These are phyloP conservation scores for Kuraishia floccosa DNA, from an alignment of 805 yeast species.

Conservation along the genomic window DNA sequence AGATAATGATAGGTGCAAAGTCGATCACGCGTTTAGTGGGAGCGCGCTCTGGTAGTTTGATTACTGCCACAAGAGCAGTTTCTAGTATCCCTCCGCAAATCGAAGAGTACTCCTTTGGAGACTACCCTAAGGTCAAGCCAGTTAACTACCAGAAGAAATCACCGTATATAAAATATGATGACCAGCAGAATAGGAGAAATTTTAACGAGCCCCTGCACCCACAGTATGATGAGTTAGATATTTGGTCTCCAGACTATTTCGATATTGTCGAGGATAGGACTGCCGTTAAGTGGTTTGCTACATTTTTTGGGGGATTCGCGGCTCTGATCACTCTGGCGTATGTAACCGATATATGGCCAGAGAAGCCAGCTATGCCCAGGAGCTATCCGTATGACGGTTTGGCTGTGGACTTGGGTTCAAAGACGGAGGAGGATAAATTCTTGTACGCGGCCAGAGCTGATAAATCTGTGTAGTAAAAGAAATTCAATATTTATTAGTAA, in stretches of 20 bases:
- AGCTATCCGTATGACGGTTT: slow-evolving; percentile 68
- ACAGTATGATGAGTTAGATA: slow-evolving; percentile 62
- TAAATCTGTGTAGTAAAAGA: slow-evolving; percentile 13
- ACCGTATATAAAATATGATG: slow-evolving; percentile 68
- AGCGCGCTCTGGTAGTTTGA: too few relatives aligned
- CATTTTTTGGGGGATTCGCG: slow-evolving; percentile 42
- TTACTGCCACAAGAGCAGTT: too few relatives aligned
- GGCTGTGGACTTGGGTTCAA: slow-evolving; percentile 64
- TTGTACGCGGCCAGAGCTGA: slow-evolving; percentile 30
- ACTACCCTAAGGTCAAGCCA: slow-evolving; percentile 41
- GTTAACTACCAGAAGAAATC: slow-evolving; percentile 53
- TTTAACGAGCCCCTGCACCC: slow-evolving; percentile 60
- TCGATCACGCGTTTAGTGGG: too few relatives aligned
- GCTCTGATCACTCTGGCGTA: slow-evolving; percentile 26
- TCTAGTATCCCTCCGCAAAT: too few relatives aligned
- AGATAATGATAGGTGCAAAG: too few relatives aligned
- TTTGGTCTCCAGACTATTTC: slow-evolving; percentile 80
- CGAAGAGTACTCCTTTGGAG: too few relatives aligned
- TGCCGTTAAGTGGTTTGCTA: slow-evolving; percentile 46
- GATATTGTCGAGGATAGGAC: slow-evolving; percentile 45
- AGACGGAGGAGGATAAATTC: slow-evolving; percentile 27
- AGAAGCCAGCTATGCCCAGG: slow-evolving; percentile 67
- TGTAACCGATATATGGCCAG: slow-evolving; percentile 46
- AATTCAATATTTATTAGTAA: background rate
- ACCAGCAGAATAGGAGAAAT: slow-evolving; percentile 74